These are phyloP conservation scores for Colletotrichum brevisporum DNA, from an alignment of 2,329 filamentous ascomycete species.

Conservation along the genomic window DNA sequence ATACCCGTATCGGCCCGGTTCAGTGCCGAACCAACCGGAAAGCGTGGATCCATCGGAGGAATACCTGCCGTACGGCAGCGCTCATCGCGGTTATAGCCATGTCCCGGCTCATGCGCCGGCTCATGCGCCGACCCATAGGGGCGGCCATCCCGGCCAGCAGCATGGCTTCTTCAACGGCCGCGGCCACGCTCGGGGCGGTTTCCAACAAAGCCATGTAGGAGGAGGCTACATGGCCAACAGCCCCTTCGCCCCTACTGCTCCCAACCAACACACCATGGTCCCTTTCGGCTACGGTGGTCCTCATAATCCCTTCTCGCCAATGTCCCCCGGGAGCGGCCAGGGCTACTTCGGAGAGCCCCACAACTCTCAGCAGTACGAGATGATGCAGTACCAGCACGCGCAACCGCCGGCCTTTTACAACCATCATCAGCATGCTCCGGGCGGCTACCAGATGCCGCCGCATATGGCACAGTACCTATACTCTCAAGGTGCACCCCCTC, in stretches of 20 bases:
- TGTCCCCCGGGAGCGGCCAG: constrained; percentile 54
- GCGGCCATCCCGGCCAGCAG: constrained; percentile 45
- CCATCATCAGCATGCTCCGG: constrained; percentile 26
- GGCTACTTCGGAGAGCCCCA: constrained; percentile 59
- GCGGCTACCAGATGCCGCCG: constrained; percentile 47
- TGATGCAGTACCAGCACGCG: constrained; percentile 65
- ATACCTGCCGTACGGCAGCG: constrained; percentile 63
- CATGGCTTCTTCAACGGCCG: constrained; percentile 48
- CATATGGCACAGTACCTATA: constrained; percentile 58
- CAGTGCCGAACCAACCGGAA: constrained; percentile 67
- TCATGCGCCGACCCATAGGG: constrained; percentile 38
- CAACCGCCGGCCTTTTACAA: constrained; percentile 50
- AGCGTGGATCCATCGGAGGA: constrained; percentile 77
- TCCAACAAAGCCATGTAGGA: constrained; percentile 63
- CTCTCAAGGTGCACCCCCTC: constrained; percentile 56
- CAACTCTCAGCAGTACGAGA: constrained; percentile 59
- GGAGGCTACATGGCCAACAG: constrained; percentile 55
- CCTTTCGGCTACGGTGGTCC: constrained; percentile 57
- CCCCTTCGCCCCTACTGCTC: constrained; percentile 49
- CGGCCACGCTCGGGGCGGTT: constrained; percentile 50
- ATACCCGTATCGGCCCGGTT: constrained; percentile 57
- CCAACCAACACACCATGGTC: constrained; percentile 59
- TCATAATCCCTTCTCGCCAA: constrained; percentile 60
- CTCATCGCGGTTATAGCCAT: constrained; percentile 33
- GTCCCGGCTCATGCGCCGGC: constrained; percentile 17